Percentiles rank a stretch among this genome's conserved stretches.
Evolutionary conservation across 2,329 filamentous ascomycete genomes (phyloP).

Genomic region (Penicillium fuscoglaucum): DNA sequence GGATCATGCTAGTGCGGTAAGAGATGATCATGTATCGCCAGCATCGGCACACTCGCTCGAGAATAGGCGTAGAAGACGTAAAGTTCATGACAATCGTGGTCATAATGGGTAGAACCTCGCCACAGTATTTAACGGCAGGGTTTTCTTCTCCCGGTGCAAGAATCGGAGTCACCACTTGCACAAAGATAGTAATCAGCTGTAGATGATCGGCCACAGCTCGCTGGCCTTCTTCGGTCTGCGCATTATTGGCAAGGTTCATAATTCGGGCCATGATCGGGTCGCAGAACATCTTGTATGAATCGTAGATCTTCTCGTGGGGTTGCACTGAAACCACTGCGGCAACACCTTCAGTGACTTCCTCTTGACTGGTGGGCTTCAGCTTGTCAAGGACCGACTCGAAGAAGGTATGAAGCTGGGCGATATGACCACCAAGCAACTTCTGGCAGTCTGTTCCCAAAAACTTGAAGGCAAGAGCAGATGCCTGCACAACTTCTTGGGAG

Average conservation of each 20-base stretch:
- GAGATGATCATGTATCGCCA: constrained; percentile 98
- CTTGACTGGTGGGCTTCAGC: constrained; percentile 81
- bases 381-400: constrained; percentile 88
- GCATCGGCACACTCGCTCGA: constrained; percentile 89
- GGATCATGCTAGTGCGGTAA: constrained; percentile 84
- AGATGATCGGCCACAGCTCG: constrained; percentile 90
- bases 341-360: constrained; percentile 94
- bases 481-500: constrained; percentile 86
- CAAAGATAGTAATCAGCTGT: constrained; percentile 87
- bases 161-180: constrained; percentile 74
- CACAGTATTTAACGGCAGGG: constrained; percentile 92
- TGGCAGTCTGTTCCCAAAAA: constrained; percentile 97
- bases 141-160: constrained; percentile 72
- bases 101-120: constrained; percentile 86
- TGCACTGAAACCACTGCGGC: constrained; percentile 88
- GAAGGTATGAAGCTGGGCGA: constrained; percentile 83
- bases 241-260: constrained; percentile 82
- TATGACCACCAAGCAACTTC: constrained; percentile 77
- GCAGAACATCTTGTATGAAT: constrained; percentile 85
- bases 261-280: constrained; percentile 84
- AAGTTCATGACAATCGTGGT: constrained; percentile 87
- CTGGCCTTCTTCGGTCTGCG: constrained; percentile 78
- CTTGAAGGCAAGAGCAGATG: constrained; percentile 89
- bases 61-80: constrained; percentile 79
- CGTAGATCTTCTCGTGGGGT: constrained; percentile 75